Percentiles rank a stretch among this genome's conserved stretches.
Conservation (phyloP, 139 green algal genomes). For the Micractinium conductrix region DNA sequence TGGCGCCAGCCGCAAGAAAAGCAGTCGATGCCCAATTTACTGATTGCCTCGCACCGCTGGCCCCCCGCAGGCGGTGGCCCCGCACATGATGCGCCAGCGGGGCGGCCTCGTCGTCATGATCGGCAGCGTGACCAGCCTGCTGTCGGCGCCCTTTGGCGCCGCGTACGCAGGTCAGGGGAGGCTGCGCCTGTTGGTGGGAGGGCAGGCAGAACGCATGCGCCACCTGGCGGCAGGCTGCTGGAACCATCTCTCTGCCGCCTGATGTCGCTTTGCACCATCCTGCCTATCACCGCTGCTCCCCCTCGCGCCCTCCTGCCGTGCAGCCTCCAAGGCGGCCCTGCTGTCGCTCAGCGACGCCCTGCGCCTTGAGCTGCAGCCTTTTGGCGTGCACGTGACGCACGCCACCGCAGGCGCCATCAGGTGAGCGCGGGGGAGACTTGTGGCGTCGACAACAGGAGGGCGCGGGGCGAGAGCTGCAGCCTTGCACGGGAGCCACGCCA, state of each 20-base stretch:
- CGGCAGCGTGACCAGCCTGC: conserved; percentile 33
- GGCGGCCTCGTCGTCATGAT: conserved; percentile 55
- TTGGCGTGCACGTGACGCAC: conserved; percentile 45
- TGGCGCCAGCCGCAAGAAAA: too few species aligned
- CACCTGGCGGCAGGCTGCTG: too few species aligned
- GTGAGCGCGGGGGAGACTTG: conserved; percentile 13
- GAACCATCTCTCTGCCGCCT: too few species aligned
- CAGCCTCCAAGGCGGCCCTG: conserved; percentile 54
- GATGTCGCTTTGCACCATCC: too few species aligned
- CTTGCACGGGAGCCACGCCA: conserved; percentile 44
- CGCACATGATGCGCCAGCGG: conserved; percentile 42
- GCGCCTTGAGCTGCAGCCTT: conserved; percentile 58
- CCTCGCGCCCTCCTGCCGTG: not conserved
- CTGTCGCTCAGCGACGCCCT: conserved; percentile 52
- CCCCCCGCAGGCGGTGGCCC: conserved; percentile 46
- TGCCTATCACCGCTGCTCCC: not conserved
- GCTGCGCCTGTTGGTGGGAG: not conserved
- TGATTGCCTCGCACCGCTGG: too few species aligned
- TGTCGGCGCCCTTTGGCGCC: conserved; percentile 54
- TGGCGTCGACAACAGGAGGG: too few species aligned
- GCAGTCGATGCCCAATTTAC: too few species aligned
- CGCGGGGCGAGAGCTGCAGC: conserved; percentile 59
- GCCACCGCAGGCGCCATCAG: conserved; percentile 52
- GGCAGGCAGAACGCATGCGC: too few species aligned
- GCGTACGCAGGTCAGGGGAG: conserved; percentile 40